These are phyloP conservation scores for Starmerella scarabaei DNA, from an alignment of 805 yeast species.

Conservation along the genomic window DNA sequence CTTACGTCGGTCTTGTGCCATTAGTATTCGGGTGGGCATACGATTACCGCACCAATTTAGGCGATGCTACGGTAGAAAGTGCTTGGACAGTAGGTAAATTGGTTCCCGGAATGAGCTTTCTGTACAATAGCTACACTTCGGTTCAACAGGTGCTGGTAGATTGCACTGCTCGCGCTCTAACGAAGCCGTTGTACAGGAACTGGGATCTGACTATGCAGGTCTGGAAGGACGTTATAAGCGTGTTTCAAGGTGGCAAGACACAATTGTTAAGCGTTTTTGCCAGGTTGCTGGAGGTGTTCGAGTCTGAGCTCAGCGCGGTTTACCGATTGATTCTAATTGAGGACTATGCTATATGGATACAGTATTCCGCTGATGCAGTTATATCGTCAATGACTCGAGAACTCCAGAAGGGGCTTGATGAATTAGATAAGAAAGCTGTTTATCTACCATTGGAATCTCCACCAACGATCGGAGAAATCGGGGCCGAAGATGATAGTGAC, in stretches of 20 bases:
- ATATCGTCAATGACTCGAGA: slow-evolving; percentile 15
- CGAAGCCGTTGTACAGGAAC: slow-evolving; percentile 69
- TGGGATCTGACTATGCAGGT: slow-evolving; percentile 45
- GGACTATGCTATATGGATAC: slow-evolving; percentile 22
- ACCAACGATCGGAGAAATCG: not conserved
- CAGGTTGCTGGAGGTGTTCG: slow-evolving; percentile 54
- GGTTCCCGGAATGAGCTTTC: slow-evolving; percentile 58
- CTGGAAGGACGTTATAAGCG: slow-evolving; percentile 62
- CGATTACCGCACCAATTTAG: slow-evolving; percentile 62
- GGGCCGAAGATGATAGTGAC: slow-evolving; percentile 11
- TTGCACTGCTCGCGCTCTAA: slow-evolving; percentile 56
- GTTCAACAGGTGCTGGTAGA: slow-evolving; percentile 47
- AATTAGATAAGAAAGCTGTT: slow-evolving; percentile 5
- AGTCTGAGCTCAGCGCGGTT: slow-evolving; percentile 27
- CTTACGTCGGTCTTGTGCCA: slow-evolving; percentile 51
- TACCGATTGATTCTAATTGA: slow-evolving; percentile 21
- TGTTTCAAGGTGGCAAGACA: slow-evolving; percentile 57
- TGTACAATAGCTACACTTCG: slow-evolving; percentile 40
- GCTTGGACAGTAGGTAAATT: slow-evolving; percentile 90
- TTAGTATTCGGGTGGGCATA: slow-evolving; percentile 61
- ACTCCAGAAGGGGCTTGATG: slow-evolving; percentile 10
- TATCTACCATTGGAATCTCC: slow-evolving; percentile 5
- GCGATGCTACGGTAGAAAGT: slow-evolving; percentile 66
- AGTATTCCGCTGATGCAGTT: slow-evolving; percentile 19
- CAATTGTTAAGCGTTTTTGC: slow-evolving; percentile 48